Base-by-base conservation (phyloP, 106 monocot species). In the Phalaenopsis aphrodite region DNA sequence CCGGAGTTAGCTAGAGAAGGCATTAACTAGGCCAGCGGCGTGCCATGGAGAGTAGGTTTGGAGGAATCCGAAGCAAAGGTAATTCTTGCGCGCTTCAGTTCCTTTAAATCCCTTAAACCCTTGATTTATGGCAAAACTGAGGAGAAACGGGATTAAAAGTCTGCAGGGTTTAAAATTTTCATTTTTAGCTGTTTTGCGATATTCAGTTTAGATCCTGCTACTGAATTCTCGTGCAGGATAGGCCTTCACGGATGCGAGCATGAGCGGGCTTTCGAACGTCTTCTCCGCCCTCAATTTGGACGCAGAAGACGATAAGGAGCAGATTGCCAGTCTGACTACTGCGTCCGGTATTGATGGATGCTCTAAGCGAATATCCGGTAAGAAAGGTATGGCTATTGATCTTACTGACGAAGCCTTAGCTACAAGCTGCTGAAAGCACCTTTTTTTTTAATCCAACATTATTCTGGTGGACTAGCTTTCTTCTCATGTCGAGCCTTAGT, bases 281-380 rank as follows among this genome's bases (percentile, higher is more conserved):
- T 91, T 91, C 80, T 84, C 91, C 11, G 65, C 88, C 56, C 91
- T 91, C 73, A 42, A 76, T 21, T 24, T 91, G 79, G 91, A 89
- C 49, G 86, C 78, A n/a, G 88, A 79, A 37, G 91, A 85, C 75
- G 87, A 88, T 77, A 81, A 66, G 49, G 91, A 88, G 23, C 77
- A 88, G 79, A 71, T 81, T 21, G 56, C 42, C 21, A 16, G 55
- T 21, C 37, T 69, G 6, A 23, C 80, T 30, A 56, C 67, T 83
- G 49, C 61, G 10, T 16, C 57, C 1, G 38, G 17, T 39, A 41
- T 10, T 56, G 72, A 79, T 56, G 56, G 55, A 48, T 77, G 15
- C 56, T 39, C 41, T 55, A 37, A 56, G 38, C 2, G 30, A 38
- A 75, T 76, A 69, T 75, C 82, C 67, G 85, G 89, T 89, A 16